These are phyloP conservation scores for Mycena vitilis DNA, from an alignment of 768 basidiomycete genomes.

Conservation along the genomic window DNA sequence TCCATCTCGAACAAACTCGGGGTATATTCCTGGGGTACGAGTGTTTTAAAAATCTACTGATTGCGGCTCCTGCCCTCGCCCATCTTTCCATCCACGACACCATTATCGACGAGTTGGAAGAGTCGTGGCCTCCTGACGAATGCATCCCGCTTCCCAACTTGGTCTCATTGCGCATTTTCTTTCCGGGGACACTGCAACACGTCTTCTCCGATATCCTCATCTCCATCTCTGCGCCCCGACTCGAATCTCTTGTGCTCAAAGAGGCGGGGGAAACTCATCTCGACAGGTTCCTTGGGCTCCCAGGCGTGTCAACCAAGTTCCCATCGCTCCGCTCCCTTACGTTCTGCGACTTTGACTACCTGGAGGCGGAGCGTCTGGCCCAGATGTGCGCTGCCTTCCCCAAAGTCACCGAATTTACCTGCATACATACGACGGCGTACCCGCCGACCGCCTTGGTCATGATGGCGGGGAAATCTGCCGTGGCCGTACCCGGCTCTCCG, in stretches of 20 bases:
- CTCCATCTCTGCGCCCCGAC: conserved; percentile 50
- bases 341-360: conserved; percentile 53
- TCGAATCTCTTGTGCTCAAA: conserved; percentile 57
- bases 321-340: conserved; percentile 50
- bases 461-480: conserved; percentile 23
- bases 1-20: conserved; percentile 59
- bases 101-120: conserved; percentile 43
- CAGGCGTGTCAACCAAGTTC: conserved; percentile 42
- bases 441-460: conserved; percentile 24
- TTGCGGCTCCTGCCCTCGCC: conserved; percentile 45
- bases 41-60: conserved; percentile 43
- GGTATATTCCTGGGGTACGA: conserved; percentile 49
- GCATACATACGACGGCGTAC: conserved; percentile 14
- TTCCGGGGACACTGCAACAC: conserved; percentile 44
- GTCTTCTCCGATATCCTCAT: conserved; percentile 54
- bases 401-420: conserved; percentile 28
- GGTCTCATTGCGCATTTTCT: conserved; percentile 55
- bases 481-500: background rate
- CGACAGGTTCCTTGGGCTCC: conserved; percentile 47
- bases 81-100: conserved; percentile 61
- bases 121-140: conserved; percentile 41
- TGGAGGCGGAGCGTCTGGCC: conserved; percentile 20
- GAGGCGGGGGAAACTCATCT: conserved; percentile 56
- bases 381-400: conserved; percentile 29
- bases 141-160: conserved; percentile 48